Percentiles rank a stretch among this genome's conserved stretches.
phyloP scores from a whole-genome alignment of 1,139 yeast species.

The Tardiomyces blankii region DNA sequence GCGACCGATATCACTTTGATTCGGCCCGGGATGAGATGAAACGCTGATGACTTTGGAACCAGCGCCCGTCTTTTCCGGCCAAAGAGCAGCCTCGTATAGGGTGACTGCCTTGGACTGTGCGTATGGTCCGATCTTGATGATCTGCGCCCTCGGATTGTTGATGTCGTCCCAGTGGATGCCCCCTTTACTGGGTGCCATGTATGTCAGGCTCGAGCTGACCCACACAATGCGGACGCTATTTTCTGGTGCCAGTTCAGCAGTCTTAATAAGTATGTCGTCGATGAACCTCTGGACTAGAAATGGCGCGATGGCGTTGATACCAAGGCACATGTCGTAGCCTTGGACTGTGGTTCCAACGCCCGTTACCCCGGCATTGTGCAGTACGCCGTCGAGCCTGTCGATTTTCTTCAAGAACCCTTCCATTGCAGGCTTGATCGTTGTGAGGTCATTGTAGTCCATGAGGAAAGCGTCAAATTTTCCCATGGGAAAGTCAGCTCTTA shows the following conservation, averaged over 20 bases:
- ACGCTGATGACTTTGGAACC: conserved; percentile 28
- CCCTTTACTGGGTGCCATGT: conserved; percentile 11
- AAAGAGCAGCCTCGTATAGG: conserved; percentile 31
- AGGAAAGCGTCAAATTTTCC: conserved; percentile 12
- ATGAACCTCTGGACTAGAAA: conserved; percentile 36
- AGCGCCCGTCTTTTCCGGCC: conserved; percentile 28
- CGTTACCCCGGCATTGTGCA: conserved; percentile 46
- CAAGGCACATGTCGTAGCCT: conserved; percentile 38
- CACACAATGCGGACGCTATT: conserved; percentile 46
- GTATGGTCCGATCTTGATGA: conserved; percentile 14
- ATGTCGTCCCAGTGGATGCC: conserved; percentile 19
- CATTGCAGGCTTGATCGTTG: conserved; percentile 33
- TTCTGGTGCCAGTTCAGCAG: conserved; percentile 22
- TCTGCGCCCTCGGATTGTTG: conserved; percentile 7
- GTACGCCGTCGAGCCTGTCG: conserved; percentile 31
- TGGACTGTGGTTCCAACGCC: conserved; percentile 31
- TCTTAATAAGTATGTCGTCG: conserved; percentile 29
- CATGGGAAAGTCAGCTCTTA: conserved; percentile 9
- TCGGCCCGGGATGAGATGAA: conserved; percentile 38
- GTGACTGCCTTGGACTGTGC: conserved; percentile 22
- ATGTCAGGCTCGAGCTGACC: conserved; percentile 57
- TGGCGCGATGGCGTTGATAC: conserved; percentile 40
- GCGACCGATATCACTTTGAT: conserved; percentile 32
- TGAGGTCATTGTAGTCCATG: conserved; percentile 34
- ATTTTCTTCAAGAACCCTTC: conserved; percentile 20